Percentiles rank a stretch among this genome's conserved stretches.
Conservation (phyloP, 106 monocot genomes). For the Agapanthus africanus region DNA sequence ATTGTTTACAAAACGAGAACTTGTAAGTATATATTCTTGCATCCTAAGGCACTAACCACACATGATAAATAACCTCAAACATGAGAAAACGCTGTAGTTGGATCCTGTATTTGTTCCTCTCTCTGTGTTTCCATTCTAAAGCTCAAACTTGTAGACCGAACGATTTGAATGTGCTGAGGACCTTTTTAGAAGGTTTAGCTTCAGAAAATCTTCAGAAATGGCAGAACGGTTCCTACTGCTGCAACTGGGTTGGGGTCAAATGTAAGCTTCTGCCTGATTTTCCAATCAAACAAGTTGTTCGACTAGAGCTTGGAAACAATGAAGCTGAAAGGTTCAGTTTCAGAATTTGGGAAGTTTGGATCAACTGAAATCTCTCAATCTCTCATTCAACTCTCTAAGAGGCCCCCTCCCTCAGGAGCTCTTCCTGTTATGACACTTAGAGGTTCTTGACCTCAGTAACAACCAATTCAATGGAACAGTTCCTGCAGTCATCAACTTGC, state of each 20-base stretch:
- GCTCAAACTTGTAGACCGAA: not conserved
- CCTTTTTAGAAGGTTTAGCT: not conserved
- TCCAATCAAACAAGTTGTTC: not conserved
- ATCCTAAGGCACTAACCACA: not conserved
- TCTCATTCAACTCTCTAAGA: not conserved
- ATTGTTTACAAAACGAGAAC: not conserved
- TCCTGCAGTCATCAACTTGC: constrained; percentile 22
- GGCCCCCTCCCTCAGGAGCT: not conserved
- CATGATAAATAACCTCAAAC: not conserved
- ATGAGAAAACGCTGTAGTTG: not conserved
- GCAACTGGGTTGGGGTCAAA: not conserved
- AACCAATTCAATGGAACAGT: constrained; percentile 5
- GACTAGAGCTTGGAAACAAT: not conserved
- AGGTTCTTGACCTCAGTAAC: constrained; percentile 3
- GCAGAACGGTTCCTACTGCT: not conserved
- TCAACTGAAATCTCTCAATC: constrained; percentile 11
- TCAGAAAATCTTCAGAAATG: not conserved
- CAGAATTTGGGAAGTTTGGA: not conserved
- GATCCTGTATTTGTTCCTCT: not conserved
- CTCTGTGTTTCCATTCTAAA: not conserved
- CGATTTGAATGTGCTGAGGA: not conserved
- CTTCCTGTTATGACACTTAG: not conserved
- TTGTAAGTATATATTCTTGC: not conserved
- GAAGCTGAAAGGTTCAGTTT: not conserved
- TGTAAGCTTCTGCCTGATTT: not conserved